Conservation (phyloP, 306 rosid genomes). For the Trifolium dubium region DNA sequence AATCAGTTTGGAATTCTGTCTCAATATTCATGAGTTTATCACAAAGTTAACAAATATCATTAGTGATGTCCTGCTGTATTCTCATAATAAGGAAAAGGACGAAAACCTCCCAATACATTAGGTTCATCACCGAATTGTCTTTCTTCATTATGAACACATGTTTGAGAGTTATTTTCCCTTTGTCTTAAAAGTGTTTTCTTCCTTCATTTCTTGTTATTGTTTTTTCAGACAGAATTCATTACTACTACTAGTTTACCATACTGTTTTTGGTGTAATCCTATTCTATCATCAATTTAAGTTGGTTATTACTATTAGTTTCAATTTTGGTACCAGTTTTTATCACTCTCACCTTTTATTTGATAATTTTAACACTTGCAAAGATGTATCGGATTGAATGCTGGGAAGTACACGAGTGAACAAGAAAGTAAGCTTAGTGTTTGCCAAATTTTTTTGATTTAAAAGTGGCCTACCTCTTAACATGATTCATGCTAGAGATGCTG, state of each 20-base stretch:
- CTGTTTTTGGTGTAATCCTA: slow-evolving; percentile 2
- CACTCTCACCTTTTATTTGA: background rate
- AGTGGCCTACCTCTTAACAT: background rate
- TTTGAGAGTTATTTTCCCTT: slow-evolving; percentile 36
- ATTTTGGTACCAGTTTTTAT: background rate
- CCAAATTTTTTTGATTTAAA: background rate
- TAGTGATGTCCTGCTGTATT: slow-evolving; percentile 39
- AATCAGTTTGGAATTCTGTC: no score
- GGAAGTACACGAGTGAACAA: background rate
- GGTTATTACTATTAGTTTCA: background rate
- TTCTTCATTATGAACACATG: slow-evolving; percentile 29
- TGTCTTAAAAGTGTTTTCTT: slow-evolving; percentile 14
- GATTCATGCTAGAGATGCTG: no score
- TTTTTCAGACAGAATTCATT: slow-evolving; percentile 35
- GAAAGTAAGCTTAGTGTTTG: background rate
- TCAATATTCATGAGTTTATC: no score
- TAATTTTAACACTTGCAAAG: background rate
- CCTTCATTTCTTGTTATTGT: slow-evolving; percentile 31
- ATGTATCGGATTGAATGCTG: background rate
- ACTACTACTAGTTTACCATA: background rate
- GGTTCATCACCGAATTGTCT: slow-evolving; percentile 54
- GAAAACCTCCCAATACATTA: slow-evolving; percentile 82
- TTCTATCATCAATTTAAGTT: background rate
- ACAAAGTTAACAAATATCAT: no score
- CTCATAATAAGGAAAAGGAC: slow-evolving; percentile 68